Conservation (phyloP, 768 basidiomycete species). For the Artomyces pyxidatus region DNA sequence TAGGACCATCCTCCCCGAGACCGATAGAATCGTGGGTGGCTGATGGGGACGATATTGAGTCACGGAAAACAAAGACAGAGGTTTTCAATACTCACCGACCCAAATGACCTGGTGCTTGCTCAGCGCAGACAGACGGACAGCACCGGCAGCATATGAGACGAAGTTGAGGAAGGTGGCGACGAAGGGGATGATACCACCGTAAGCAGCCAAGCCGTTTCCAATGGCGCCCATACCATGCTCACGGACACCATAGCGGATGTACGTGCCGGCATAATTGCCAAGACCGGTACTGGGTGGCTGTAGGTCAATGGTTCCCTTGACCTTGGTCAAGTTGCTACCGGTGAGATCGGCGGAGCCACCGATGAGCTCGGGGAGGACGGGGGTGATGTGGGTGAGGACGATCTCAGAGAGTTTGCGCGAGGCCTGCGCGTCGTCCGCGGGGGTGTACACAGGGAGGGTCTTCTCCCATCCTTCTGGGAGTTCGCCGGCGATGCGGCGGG, state of each 20-base stretch:
- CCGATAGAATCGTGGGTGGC: slow-evolving; percentile 95
- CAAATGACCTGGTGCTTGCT: slow-evolving; percentile 88
- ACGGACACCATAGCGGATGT: slow-evolving; percentile 94
- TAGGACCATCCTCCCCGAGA: slow-evolving; percentile 90
- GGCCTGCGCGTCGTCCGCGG: slow-evolving; percentile 76
- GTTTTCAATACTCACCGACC: slow-evolving; percentile 54
- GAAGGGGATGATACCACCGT: slow-evolving; percentile 88
- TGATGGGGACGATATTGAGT: slow-evolving; percentile 18
- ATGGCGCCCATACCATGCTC: slow-evolving; percentile 98
- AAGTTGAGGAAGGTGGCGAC: slow-evolving; percentile 95
- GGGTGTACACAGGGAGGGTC: slow-evolving; percentile 76
- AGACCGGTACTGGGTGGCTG: slow-evolving; percentile 81
- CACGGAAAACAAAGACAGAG: background rate
- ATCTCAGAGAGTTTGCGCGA: slow-evolving; percentile 92
- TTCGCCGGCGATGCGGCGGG: slow-evolving; percentile 74
- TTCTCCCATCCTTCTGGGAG: slow-evolving; percentile 87
- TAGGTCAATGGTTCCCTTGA: slow-evolving; percentile 82
- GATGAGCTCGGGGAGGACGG: slow-evolving; percentile 73
- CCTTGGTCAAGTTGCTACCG: slow-evolving; percentile 87
- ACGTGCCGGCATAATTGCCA: slow-evolving; percentile 79
- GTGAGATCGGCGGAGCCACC: slow-evolving; percentile 91
- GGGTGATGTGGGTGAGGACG: slow-evolving; percentile 66
- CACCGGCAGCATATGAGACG: slow-evolving; percentile 89
- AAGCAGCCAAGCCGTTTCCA: slow-evolving; percentile 83
- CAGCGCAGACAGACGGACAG: slow-evolving; percentile 84